Evolutionary conservation across 2,329 filamentous ascomycete species (phyloP), one percentile per base, ranked within the genome.

Genomic region (Nothophoma quercina): DNA sequence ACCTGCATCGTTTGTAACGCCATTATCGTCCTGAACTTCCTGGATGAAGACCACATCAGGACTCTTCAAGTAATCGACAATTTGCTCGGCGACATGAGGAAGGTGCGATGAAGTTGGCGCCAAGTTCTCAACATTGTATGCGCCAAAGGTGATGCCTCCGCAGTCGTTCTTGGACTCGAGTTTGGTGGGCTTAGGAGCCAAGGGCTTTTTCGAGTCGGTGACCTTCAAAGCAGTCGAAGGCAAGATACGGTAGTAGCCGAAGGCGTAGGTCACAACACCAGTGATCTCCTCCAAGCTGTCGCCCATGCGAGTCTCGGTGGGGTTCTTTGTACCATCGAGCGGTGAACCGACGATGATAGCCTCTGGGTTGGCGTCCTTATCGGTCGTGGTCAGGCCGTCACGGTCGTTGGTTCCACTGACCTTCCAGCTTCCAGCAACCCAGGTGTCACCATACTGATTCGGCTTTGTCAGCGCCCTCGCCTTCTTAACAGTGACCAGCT

Each of bases 111-210:
- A 84, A 26, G 75, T 78, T 0, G 87, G 83, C 7, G 79, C 75
- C 13, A 90, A 78, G 71, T 90, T 90, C 71, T 89, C 85, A 25
- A 89, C 81, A 70, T 90, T 90, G 79, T 90, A 90, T 55, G 82
- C 80, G 41, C 83, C 86, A 19, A 89, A 70, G 1, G 86, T 88
- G 53, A 90, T 73, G 33, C 82, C 84, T 2, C 77, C 76, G 74
- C 88, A 90, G 51, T 76, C 77, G 1, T 83, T 82, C 21, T 74
- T 77, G 60, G 84, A 84, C 21, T 71, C 68, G 28, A 90, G 79
- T 15, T 76, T 78, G 4, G 83, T 82, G 0, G 83, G 70, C 0
- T 79, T 76, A 9, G 82, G 79, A 7, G 83, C 67, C 6, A 73
- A 69, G 2, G 82, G 80, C 7, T 76, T 70, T 25, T 75, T 71